phyloP scores from a whole-genome alignment of 768 basidiomycete genomes.

The Podaxis sp. region DNA sequence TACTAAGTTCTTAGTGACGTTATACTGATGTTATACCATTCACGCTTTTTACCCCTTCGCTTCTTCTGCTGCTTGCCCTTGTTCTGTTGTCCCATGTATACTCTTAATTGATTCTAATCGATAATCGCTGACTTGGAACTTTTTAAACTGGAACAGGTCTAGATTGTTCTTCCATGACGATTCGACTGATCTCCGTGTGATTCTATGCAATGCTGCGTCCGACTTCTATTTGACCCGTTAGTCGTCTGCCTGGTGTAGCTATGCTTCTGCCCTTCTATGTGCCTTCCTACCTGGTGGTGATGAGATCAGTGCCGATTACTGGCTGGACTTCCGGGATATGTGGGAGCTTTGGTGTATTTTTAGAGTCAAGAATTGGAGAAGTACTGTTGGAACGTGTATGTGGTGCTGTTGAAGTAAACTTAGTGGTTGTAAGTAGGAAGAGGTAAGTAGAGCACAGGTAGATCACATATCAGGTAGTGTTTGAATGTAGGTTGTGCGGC shows the following conservation, averaged over 20 bases:
- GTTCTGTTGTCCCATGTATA: neutral
- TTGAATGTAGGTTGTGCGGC: neutral
- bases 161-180: neutral
- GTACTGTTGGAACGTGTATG: neutral
- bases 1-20: neutral
- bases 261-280: neutral
- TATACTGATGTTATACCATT: neutral
- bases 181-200: neutral
- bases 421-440: neutral
- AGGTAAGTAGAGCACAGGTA: neutral
- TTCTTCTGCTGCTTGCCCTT: neutral
- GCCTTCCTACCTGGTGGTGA: neutral
- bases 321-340: constrained; percentile 11
- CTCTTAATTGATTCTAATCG: neutral
- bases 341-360: constrained; percentile 4
- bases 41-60: neutral
- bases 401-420: neutral
- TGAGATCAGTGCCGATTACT: constrained; percentile 3
- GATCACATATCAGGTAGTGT: neutral
- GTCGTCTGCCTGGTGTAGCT: neutral
- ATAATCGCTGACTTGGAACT: neutral
- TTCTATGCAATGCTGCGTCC: neutral
- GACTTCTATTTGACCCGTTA: neutral
- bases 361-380: neutral
- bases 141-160: neutral